These are phyloP conservation scores for Decorospora gaudefroyi DNA, from an alignment of 2,329 filamentous ascomycete genomes.

Conservation along the genomic window DNA sequence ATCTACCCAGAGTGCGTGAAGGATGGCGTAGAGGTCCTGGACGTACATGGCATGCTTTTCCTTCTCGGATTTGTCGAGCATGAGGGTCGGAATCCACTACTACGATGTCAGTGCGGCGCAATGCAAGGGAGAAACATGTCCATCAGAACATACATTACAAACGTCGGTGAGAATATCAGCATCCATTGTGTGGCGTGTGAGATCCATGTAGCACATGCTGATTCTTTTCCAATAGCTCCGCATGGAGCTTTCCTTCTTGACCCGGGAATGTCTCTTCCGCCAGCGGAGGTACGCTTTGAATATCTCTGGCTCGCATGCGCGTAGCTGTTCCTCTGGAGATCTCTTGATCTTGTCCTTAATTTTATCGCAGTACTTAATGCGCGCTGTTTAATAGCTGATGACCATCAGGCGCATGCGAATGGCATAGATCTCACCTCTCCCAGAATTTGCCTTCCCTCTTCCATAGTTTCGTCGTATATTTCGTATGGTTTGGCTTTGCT, in stretches of 20 bases:
- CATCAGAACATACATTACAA: constrained; percentile 20
- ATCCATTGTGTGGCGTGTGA: constrained; percentile 15
- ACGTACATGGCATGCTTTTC: constrained; percentile 31
- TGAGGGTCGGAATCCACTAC: constrained; percentile 24
- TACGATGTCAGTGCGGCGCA: constrained; percentile 11
- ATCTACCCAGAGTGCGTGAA: constrained; percentile 25
- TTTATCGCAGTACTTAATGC: constrained; percentile 15
- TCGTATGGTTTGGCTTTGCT: constrained; percentile 24
- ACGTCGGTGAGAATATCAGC: constrained; percentile 19
- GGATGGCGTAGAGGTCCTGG: constrained; percentile 27
- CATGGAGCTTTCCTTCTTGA: constrained; percentile 23
- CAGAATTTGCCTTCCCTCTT: constrained; percentile 23
- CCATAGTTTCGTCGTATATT: constrained; percentile 19
- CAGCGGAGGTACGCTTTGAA: constrained; percentile 26
- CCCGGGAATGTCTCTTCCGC: constrained; percentile 15
- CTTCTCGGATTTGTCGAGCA: constrained; percentile 24
- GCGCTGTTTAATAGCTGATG: not conserved
- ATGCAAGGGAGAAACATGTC: constrained; percentile 7
- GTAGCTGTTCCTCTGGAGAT: constrained; percentile 18
- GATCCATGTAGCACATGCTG: constrained; percentile 18
- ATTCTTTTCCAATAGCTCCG: constrained; percentile 21
- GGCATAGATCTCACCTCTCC: constrained; percentile 13
- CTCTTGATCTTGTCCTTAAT: constrained; percentile 13
- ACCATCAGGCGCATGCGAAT: not conserved
- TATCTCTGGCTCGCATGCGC: constrained; percentile 12